Evolutionary conservation across 129 eudicot genomes (phyloP).

Genomic region (Chrysanthemum lavandulifolium): DNA sequence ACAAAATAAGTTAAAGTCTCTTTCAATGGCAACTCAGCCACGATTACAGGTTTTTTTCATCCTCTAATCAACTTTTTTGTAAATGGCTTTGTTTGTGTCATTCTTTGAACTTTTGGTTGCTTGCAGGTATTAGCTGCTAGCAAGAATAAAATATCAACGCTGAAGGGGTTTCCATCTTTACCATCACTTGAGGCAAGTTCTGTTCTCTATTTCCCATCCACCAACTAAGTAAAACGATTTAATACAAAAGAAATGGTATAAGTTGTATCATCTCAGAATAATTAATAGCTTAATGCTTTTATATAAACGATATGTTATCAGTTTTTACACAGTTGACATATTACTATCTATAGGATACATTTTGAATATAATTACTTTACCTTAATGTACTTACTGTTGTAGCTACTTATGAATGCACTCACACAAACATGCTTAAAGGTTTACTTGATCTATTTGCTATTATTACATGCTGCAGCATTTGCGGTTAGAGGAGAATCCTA

Average conservation of each 20-base stretch:
- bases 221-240: too few species aligned
- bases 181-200: slow-evolving; percentile 93
- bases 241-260: too few species aligned
- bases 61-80: slow-evolving; percentile 6
- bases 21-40: slow-evolving; percentile 98
- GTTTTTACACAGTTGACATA: too few species aligned
- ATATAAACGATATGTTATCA: too few species aligned
- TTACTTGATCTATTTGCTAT: slow-evolving; percentile 18
- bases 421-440: slow-evolving; percentile 22
- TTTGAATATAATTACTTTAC: neutral
- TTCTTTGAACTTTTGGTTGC: slow-evolving; percentile 20
- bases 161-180: slow-evolving; percentile 89
- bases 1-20: slow-evolving; percentile 92
- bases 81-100: slow-evolving; percentile 9
- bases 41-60: slow-evolving; percentile 74
- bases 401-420: slow-evolving; percentile 3
- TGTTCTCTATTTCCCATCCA: neutral
- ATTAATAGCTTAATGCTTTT: too few species aligned
- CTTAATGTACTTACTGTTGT: neutral
- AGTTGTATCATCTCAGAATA: too few species aligned
- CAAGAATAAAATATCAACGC: slow-evolving; percentile 89
- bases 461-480: slow-evolving; percentile 68
- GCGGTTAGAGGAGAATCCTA: slow-evolving; percentile 96
- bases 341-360: too few species aligned
- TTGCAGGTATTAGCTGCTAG: slow-evolving; percentile 96